A percentile compares a stretch with the other conserved stretches of the same genome.
phyloP scores from a whole-genome alignment of 306 rosid species.

The Lathyrus aphaca region DNA sequence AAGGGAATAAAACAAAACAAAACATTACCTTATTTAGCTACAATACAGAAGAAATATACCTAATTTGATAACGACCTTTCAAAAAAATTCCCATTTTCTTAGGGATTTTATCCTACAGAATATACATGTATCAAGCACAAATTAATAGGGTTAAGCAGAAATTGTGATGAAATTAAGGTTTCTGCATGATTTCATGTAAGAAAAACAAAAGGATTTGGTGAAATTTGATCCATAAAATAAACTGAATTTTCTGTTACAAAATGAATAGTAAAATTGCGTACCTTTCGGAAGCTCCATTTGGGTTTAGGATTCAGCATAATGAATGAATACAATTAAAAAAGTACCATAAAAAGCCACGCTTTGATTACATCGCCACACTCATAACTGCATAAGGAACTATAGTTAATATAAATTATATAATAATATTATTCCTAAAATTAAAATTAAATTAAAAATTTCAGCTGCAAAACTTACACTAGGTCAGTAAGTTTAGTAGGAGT shows the following conservation, averaged over 20 bases:
- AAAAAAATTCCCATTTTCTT: neutral
- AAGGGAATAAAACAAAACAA: neutral
- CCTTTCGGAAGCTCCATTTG: constrained; percentile 35
- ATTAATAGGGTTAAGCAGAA: neutral
- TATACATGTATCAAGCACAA: neutral
- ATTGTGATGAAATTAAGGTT: neutral
- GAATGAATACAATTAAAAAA: neutral
- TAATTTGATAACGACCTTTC: constrained; percentile 17
- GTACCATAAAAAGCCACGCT: constrained; percentile 70
- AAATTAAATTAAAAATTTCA: no score
- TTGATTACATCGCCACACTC: neutral
- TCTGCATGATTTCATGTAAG: neutral
- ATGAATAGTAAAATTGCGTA: constrained; percentile 45
- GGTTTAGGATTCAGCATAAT: neutral
- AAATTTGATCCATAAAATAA: neutral
- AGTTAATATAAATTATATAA: no score
- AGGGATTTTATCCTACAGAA: neutral
- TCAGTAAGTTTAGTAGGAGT: no score
- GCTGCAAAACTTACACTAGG: no score
- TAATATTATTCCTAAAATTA: no score
- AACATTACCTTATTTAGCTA: neutral
- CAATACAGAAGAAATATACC: neutral
- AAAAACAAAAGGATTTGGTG: neutral
- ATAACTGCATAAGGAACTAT: neutral
- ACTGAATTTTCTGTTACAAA: constrained; percentile 45